Evolutionary conservation across 2,329 filamentous ascomycete species (phyloP).

Genomic region (Fusarium virguliforme): DNA sequence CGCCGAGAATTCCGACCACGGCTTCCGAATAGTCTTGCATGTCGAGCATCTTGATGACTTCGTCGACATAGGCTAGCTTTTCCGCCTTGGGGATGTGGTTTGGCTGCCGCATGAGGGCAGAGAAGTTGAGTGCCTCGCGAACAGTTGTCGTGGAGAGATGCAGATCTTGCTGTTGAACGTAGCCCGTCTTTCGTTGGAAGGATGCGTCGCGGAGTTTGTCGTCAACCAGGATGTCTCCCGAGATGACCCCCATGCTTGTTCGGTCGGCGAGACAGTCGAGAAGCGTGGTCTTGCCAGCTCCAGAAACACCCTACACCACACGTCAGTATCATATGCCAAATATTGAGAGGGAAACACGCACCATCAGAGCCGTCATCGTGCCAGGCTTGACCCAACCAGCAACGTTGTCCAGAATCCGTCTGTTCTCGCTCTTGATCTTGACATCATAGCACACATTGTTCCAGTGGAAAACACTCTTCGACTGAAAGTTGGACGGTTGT

Average conservation of each 20-base stretch:
- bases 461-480: slow-evolving; percentile 87
- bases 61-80: slow-evolving; percentile 86
- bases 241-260: slow-evolving; percentile 87
- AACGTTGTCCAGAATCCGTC: slow-evolving; percentile 84
- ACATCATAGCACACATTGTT: slow-evolving; percentile 80
- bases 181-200: slow-evolving; percentile 90
- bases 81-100: slow-evolving; percentile 76
- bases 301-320: slow-evolving; percentile 69
- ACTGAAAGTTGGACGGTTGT: slow-evolving; percentile 55
- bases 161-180: slow-evolving; percentile 90
- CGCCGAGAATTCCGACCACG: slow-evolving; percentile 72
- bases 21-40: slow-evolving; percentile 76
- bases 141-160: slow-evolving; percentile 86
- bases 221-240: slow-evolving; percentile 80
- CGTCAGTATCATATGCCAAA: neutral
- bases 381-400: slow-evolving; percentile 94
- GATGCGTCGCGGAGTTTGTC: slow-evolving; percentile 78
- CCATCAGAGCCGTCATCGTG: slow-evolving; percentile 88
- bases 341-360: neutral
- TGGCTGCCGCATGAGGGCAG: slow-evolving; percentile 86
- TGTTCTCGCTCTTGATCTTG: slow-evolving; percentile 80
- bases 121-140: slow-evolving; percentile 86
- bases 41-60: slow-evolving; percentile 77
- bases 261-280: slow-evolving; percentile 86
- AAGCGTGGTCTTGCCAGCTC: slow-evolving; percentile 90